phyloP scores from a whole-genome alignment of 768 basidiomycete species.

The Auriscalpium microsporum region DNA sequence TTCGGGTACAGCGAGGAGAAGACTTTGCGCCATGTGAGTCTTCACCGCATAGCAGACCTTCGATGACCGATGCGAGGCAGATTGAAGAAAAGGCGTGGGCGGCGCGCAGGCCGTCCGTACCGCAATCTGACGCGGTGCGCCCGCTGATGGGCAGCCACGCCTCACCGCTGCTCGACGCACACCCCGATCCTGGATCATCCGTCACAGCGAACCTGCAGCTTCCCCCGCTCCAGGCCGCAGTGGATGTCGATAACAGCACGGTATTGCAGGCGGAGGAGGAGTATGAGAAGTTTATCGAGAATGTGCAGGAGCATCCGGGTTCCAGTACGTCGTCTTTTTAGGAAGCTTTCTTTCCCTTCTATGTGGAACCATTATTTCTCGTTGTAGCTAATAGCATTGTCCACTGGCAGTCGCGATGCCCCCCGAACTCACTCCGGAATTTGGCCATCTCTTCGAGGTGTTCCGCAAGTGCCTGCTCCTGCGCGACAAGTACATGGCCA shows the following conservation, averaged over 20 bases:
- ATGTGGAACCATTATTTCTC: conserved; percentile 5
- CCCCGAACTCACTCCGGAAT: conserved; percentile 19
- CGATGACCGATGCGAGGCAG: conserved; percentile 26
- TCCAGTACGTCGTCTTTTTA: not conserved
- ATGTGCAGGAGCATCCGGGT: conserved; percentile 3
- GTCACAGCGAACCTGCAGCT: not conserved
- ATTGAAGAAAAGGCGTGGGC: conserved; percentile 70
- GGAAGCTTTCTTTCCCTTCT: conserved; percentile 10
- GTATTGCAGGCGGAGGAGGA: not conserved
- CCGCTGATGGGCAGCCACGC: conserved; percentile 22
- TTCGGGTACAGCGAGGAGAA: conserved; percentile 79
- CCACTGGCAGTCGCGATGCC: not conserved
- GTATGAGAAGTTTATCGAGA: not conserved
- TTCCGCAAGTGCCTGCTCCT: conserved; percentile 82
- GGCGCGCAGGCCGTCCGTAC: conserved; percentile 55
- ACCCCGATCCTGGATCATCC: not conserved
- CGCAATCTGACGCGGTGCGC: conserved; percentile 25
- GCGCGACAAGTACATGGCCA: conserved; percentile 90
- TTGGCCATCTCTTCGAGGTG: conserved; percentile 45
- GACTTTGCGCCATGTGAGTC: conserved; percentile 59
- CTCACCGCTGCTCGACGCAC: conserved; percentile 14
- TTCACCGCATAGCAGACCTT: not conserved
- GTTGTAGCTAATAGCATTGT: not conserved
- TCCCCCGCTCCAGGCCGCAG: not conserved
- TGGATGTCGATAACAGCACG: not conserved